Evolutionary conservation across 1,284 basidiomycete species (phyloP).

Genomic region (Xerocomus amazonicus): DNA sequence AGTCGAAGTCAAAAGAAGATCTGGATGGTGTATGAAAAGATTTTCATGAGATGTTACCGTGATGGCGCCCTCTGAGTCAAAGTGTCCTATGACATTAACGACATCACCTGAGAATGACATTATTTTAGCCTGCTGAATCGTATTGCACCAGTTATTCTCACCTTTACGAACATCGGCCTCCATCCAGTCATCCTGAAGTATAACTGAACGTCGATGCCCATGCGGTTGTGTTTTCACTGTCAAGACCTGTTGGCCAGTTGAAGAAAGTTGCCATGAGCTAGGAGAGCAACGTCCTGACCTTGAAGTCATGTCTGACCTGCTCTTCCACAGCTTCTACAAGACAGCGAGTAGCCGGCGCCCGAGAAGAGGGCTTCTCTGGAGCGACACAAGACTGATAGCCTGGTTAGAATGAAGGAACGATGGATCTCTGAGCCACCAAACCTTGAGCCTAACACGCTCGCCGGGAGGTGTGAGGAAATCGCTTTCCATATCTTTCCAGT

Average conservation of each 20-base stretch:
- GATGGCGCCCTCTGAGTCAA: slow-evolving; percentile 46
- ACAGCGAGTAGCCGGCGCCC: slow-evolving; percentile 47
- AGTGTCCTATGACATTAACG: slow-evolving; percentile 73
- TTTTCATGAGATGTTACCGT: slow-evolving; percentile 55
- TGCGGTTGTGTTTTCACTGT: slow-evolving; percentile 41
- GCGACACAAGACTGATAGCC: slow-evolving; percentile 14
- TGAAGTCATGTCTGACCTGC: slow-evolving; percentile 20
- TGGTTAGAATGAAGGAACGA: background rate
- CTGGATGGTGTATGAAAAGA: slow-evolving; percentile 82
- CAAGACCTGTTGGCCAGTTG: slow-evolving; percentile 37
- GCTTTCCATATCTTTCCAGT: slow-evolving; percentile 47
- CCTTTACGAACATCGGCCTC: slow-evolving; percentile 53
- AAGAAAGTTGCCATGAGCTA: slow-evolving; percentile 1
- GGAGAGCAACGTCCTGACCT: slow-evolving; percentile 2
- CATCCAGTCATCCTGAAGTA: slow-evolving; percentile 67
- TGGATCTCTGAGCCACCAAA: background rate
- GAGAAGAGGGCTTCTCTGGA: slow-evolving; percentile 25
- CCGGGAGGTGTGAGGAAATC: slow-evolving; percentile 39
- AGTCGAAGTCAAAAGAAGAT: slow-evolving; percentile 85
- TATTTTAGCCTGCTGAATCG: background rate
- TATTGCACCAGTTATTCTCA: slow-evolving; percentile 19
- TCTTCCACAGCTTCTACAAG: slow-evolving; percentile 43
- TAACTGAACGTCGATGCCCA: slow-evolving; percentile 43
- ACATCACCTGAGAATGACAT: slow-evolving; percentile 54
- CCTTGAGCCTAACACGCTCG: slow-evolving; percentile 23